A percentile compares a stretch with the other conserved stretches of the same genome.
These are phyloP conservation scores for Pseudocercospora fijiensis DNA, from an alignment of 2,329 filamentous ascomycete species.

Conservation along the genomic window DNA sequence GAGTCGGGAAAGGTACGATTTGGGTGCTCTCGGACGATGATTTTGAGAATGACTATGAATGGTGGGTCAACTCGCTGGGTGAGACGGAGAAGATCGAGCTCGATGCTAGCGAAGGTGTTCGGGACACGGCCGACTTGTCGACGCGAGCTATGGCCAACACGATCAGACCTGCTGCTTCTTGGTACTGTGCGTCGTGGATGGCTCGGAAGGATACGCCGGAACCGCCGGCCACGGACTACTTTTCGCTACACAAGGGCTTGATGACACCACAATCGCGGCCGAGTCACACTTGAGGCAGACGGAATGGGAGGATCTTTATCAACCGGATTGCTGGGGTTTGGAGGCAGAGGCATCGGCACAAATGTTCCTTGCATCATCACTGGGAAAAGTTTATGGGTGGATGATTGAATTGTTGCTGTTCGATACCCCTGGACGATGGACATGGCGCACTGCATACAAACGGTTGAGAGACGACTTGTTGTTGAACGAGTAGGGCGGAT, in stretches of 20 bases:
- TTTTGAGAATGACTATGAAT: constrained; percentile 15
- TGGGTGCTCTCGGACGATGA: constrained; percentile 16
- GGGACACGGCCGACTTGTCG: not conserved
- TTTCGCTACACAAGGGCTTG: constrained; percentile 11
- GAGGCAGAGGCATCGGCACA: not conserved
- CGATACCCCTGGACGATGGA: not conserved
- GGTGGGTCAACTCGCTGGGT: constrained; percentile 20
- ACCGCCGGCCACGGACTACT: constrained; percentile 13
- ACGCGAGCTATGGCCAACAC: not conserved
- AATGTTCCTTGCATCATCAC: no score
- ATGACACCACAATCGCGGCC: constrained; percentile 10
- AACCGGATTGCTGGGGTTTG: not conserved
- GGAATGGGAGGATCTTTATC: not conserved
- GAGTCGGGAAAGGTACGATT: constrained; percentile 12
- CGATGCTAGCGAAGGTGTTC: constrained; percentile 1
- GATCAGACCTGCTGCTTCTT: constrained; percentile 9
- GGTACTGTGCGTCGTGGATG: constrained; percentile 17
- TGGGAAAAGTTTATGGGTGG: not conserved
- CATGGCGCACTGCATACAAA: not conserved
- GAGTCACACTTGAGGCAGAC: not conserved
- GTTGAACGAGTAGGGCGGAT: not conserved
- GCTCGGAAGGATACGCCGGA: not conserved
- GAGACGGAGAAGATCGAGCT: constrained; percentile 15
- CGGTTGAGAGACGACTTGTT: not conserved
- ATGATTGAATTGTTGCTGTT: not conserved